Evolutionary conservation across 2,329 filamentous ascomycete genomes (phyloP).

Genomic region (Aspergillus tamarii): DNA sequence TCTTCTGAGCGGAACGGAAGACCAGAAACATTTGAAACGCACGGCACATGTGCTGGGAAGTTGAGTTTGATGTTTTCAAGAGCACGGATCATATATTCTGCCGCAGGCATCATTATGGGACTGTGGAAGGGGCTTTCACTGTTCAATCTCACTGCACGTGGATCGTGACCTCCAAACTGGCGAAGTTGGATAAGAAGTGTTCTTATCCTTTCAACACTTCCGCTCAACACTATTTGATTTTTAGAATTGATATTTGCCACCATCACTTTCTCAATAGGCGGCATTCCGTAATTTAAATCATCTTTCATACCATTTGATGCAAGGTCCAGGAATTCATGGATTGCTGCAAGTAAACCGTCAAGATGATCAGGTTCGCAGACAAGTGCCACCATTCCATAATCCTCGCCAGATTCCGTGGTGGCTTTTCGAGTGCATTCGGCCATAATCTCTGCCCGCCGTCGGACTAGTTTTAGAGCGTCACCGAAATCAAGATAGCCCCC

Average conservation of each 20-base stretch:
- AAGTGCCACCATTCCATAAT: constrained; percentile 92
- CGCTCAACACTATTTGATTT: constrained; percentile 93
- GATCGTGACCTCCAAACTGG: constrained; percentile 90
- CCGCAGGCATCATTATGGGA: constrained; percentile 85
- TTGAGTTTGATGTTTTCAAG: constrained; percentile 67
- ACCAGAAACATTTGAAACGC: constrained; percentile 84
- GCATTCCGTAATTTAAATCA: constrained; percentile 68
- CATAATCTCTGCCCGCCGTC: constrained; percentile 80
- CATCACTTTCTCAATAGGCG: constrained; percentile 81
- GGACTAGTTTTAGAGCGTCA: constrained; percentile 77
- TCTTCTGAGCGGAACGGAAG: constrained; percentile 73
- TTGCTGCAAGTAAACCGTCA: constrained; percentile 67
- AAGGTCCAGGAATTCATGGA: constrained; percentile 77
- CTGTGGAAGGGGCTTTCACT: constrained; percentile 90
- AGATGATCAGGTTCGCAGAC: constrained; percentile 85
- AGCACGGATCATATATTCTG: constrained; percentile 70
- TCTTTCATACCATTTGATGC: constrained; percentile 66
- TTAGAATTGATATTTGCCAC: constrained; percentile 95
- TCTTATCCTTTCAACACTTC: constrained; percentile 80
- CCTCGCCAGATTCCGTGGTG: constrained; percentile 68
- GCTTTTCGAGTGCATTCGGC: constrained; percentile 72
- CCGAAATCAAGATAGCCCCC: constrained; percentile 77
- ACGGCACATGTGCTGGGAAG: constrained; percentile 75
- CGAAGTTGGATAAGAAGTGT: constrained; percentile 81
- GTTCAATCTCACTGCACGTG: constrained; percentile 81